Conservation (phyloP, 176 grass and related monocot genomes). For the Triticum dicoccoides region DNA sequence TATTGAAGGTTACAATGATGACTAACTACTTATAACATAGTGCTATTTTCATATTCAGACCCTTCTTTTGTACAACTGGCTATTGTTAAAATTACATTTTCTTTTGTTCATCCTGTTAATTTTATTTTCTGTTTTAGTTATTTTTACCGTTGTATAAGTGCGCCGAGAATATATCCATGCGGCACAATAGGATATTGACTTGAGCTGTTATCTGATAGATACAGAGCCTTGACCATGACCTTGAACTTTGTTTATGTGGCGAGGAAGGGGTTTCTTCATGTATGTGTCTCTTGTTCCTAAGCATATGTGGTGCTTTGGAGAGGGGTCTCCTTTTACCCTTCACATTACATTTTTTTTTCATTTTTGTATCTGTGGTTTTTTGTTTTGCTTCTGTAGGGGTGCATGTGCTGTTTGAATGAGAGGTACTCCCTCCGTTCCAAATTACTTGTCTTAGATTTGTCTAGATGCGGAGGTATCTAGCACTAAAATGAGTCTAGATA, state of each 20-base stretch:
- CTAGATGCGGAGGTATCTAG: too few species aligned
- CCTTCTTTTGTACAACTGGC: background rate
- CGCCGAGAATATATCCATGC: background rate
- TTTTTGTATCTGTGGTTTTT: background rate
- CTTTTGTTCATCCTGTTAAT: background rate
- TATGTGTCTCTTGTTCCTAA: background rate
- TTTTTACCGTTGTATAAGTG: background rate
- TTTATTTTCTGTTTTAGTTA: background rate
- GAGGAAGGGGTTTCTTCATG: background rate
- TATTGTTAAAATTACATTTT: background rate
- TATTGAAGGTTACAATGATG: constrained; percentile 12
- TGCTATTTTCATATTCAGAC: background rate
- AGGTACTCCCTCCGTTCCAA: background rate
- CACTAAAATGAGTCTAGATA: too few species aligned
- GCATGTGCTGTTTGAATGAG: background rate
- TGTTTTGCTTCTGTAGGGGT: background rate
- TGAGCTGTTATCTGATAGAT: background rate
- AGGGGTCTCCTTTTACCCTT: background rate
- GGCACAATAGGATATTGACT: background rate
- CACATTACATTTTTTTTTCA: background rate
- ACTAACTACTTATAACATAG: background rate
- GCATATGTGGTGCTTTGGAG: background rate
- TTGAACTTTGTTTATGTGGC: background rate
- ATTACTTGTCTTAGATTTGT: too few species aligned
- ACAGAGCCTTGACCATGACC: background rate